Percentiles rank a stretch among this genome's conserved stretches.
Conservation (phyloP, 768 basidiomycete species). For the Hygrocybe coccinea region DNA sequence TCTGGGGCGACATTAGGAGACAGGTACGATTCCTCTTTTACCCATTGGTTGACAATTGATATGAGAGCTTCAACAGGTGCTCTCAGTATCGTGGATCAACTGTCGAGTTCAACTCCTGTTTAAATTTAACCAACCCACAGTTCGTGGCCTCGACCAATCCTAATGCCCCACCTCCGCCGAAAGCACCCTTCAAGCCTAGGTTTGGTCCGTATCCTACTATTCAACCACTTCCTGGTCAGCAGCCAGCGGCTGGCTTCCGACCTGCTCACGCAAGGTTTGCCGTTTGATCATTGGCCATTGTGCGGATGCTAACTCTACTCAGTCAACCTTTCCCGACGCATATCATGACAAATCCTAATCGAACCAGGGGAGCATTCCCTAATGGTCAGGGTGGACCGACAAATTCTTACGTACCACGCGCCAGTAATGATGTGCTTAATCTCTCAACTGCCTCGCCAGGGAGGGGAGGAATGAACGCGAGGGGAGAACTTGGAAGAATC, state of each 20-base stretch:
- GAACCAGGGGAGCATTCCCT: slow-evolving; percentile 29
- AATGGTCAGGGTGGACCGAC: slow-evolving; percentile 32
- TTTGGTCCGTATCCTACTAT: slow-evolving; percentile 62
- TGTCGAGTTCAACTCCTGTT: slow-evolving; percentile 79
- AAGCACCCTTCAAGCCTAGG: slow-evolving; percentile 59
- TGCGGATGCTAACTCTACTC: slow-evolving; percentile 9
- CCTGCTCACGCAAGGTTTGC: slow-evolving; percentile 45
- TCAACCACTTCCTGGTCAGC: slow-evolving; percentile 50
- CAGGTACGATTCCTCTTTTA: slow-evolving; percentile 43
- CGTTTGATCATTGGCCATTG: slow-evolving; percentile 8
- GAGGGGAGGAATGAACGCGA: background rate
- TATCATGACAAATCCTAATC: slow-evolving; percentile 77
- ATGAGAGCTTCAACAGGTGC: slow-evolving; percentile 47
- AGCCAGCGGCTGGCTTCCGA: slow-evolving; percentile 59
- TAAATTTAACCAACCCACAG: slow-evolving; percentile 85
- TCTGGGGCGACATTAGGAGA: slow-evolving; percentile 82
- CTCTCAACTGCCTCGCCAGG: background rate
- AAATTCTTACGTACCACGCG: background rate
- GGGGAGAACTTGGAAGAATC: background rate
- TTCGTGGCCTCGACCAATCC: slow-evolving; percentile 74
- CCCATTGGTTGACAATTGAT: background rate
- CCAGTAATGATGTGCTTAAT: background rate
- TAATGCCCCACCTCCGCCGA: slow-evolving; percentile 44
- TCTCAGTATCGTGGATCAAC: slow-evolving; percentile 89
- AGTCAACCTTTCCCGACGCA: slow-evolving; percentile 43